Evolutionary conservation across 495 filamentous ascomycete species (phyloP).

Genomic region (Terfezia boudieri): DNA sequence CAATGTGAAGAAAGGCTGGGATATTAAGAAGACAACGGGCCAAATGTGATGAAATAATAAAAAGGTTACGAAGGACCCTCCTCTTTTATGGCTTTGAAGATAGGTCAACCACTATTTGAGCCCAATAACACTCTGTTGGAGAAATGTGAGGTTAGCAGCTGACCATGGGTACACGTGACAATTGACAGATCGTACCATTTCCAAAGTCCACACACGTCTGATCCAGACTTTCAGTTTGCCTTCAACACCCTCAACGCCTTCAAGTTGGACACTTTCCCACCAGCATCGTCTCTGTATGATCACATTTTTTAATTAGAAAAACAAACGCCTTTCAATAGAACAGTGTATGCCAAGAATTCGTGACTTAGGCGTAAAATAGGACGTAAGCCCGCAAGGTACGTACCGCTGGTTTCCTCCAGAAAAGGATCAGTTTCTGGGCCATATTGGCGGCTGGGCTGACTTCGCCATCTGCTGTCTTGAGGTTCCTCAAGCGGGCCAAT

Average conservation of each 20-base stretch:
- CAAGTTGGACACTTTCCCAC: slow-evolving; percentile 97
- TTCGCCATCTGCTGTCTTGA: slow-evolving; percentile 39
- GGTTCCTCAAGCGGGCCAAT: slow-evolving; percentile 71
- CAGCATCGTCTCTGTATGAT: slow-evolving; percentile 50
- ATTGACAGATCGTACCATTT: slow-evolving; percentile 46
- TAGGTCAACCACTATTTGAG: slow-evolving; percentile 34
- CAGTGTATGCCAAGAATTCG: background rate
- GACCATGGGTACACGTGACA: background rate
- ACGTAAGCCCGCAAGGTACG: background rate
- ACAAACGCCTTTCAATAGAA: too few relatives aligned
- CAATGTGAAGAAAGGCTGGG: slow-evolving; percentile 6
- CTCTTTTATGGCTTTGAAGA: slow-evolving; percentile 1
- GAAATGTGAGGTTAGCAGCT: background rate
- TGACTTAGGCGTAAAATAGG: too few relatives aligned
- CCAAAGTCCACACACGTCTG: slow-evolving; percentile 87
- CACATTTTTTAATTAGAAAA: too few relatives aligned
- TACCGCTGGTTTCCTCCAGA: slow-evolving; percentile 86
- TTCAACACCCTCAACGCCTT: slow-evolving; percentile 71
- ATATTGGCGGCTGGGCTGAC: slow-evolving; percentile 76
- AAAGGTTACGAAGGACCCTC: slow-evolving; percentile 1
- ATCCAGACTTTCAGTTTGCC: slow-evolving; percentile 97
- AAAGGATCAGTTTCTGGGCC: slow-evolving; percentile 94
- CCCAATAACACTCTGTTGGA: slow-evolving; percentile 58
- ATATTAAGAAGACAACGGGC: slow-evolving; percentile 8
- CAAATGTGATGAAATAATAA: slow-evolving; percentile 8